These are phyloP conservation scores for Diaporthe eres DNA, from an alignment of 2,329 filamentous ascomycete species.

Conservation along the genomic window DNA sequence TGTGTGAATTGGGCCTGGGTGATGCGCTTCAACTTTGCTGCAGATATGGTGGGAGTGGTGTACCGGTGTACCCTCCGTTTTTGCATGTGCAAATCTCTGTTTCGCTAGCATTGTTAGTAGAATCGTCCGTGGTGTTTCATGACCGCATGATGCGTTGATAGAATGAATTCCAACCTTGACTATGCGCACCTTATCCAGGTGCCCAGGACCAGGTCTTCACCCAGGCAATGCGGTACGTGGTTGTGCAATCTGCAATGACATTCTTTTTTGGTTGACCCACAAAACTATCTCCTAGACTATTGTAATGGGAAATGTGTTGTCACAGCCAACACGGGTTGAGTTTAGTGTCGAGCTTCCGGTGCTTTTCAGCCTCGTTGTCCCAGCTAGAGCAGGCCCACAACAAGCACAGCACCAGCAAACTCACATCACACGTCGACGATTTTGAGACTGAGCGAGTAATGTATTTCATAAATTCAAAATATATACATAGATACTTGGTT, in stretches of 20 bases:
- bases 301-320: background rate
- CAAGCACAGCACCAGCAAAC: background rate
- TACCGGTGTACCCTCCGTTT: no score
- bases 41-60: no score
- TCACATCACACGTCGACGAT: background rate
- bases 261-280: background rate
- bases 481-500: constrained; percentile 1
- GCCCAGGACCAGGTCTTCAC: background rate
- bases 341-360: background rate
- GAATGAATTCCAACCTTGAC: background rate
- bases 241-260: background rate
- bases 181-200: background rate
- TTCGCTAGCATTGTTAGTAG: no score
- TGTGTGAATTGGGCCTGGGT: no score
- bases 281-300: background rate
- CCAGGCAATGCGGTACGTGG: background rate
- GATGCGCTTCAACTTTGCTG: no score
- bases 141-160: background rate
- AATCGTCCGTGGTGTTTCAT: background rate
- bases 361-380: background rate
- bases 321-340: background rate
- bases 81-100: no score
- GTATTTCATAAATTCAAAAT: background rate
- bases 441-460: background rate
- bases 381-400: background rate